Base-by-base conservation (phyloP, 2,329 filamentous ascomycete species). In the Leptosphaerulina australis region DNA sequence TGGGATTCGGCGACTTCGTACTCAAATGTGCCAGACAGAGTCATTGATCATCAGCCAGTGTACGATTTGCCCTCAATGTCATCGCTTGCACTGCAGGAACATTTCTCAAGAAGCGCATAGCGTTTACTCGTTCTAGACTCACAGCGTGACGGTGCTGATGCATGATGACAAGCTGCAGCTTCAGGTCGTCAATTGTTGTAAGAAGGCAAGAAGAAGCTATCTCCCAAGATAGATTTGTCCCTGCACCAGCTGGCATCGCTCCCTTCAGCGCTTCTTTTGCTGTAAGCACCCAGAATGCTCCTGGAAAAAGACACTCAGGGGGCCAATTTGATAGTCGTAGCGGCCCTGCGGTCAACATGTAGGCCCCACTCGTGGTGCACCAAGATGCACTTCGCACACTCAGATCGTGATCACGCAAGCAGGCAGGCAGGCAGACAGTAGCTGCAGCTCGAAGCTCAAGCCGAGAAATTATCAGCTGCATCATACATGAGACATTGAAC, bases 111-210 rank as follows among this genome's bases (percentile, higher is more conserved):
- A 29, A 20, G 14, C 20, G 14, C 21, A 41, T 36, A 26, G 18
- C 15, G 30, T 38, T 33, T 36, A 11, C 20, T 28, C 26, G 26
- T 22, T 21, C 24, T 18, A 21, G 17, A 49, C 38, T 49, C 38
- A 46, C 55, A 39, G 24, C 36, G 29, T 37, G 46, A 40, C 40
- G 49, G 49, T 36, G 30, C 30, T 43, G 38, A 33, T 47, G 49
- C 36, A 50, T 52, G 50, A 44, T 60, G 52, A 53, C 50, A 33
- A 45, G 45, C 46, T 59, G 44, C 41, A 48, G 49, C 7, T 26
- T 2, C 18, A n/a, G 37, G 14, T 55, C 58, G 62, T 53, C 49
- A 59, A 59, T 49, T 62, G 53, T 64, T 62, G 60, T 55, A 54
- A 44, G 41, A 22, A 15, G 14, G 14, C 15, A 14, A 14, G 41